phyloP scores from a whole-genome alignment of 306 rosid genomes.

The Clitoria ternatea region DNA sequence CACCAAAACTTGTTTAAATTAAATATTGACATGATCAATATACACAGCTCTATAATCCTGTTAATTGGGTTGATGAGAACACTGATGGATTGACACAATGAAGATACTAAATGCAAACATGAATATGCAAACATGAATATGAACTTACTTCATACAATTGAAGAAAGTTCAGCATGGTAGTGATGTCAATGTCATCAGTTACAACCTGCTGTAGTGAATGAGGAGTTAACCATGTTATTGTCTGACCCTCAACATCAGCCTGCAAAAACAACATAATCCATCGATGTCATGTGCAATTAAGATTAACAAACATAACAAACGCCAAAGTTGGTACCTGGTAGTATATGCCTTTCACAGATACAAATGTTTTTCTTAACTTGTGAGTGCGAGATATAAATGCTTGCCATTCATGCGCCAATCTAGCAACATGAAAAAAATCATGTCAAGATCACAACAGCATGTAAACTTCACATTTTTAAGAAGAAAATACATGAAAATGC shows the following conservation, averaged over 20 bases:
- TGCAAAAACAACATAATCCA: conserved; percentile 33
- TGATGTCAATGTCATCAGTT: conserved; percentile 68
- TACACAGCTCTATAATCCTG: neutral
- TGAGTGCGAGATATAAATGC: conserved; percentile 77
- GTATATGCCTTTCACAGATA: conserved; percentile 90
- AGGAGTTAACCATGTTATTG: conserved; percentile 85
- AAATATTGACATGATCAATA: neutral
- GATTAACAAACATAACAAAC: neutral
- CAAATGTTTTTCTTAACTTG: conserved; percentile 72
- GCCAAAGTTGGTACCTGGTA: conserved; percentile 57
- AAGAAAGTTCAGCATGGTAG: conserved; percentile 67
- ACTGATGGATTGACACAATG: neutral
- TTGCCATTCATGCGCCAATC: conserved; percentile 96
- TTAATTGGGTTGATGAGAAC: neutral
- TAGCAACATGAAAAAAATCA: conserved; percentile 11
- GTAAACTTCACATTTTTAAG: neutral
- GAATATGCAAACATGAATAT: conserved; percentile 1
- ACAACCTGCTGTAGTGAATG: conserved; percentile 90
- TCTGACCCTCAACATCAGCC: conserved; percentile 83
- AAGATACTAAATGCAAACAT: neutral
- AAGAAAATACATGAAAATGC: neutral
- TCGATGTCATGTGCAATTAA: neutral
- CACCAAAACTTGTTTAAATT: neutral
- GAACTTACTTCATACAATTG: conserved; percentile 73
- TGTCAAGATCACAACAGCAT: neutral